Percentiles rank a stretch among this genome's conserved stretches.
Conservation (phyloP, 2,329 filamentous ascomycete genomes). For the Penicillium digitatum region DNA sequence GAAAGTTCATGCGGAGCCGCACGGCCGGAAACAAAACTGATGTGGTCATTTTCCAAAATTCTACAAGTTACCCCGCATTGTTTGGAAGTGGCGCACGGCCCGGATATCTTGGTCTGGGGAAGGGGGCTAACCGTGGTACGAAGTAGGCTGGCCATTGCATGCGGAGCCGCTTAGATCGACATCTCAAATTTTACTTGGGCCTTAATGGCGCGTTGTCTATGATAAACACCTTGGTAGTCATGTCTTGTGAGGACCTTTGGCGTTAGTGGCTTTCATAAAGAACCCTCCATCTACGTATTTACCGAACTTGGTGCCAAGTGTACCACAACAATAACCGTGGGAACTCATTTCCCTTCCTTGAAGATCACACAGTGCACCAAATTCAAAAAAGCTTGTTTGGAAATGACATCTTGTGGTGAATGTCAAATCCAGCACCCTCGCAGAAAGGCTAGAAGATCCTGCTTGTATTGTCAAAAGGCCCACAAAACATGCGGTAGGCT, state of each 20-base stretch:
- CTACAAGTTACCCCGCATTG: not conserved
- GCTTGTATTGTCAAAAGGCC: slow-evolving; percentile 10
- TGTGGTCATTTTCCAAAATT: not conserved
- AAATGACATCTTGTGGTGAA: not conserved
- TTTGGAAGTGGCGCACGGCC: too few relatives aligned
- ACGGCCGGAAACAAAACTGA: not conserved
- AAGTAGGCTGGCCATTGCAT: not conserved
- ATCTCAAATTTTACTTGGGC: not conserved
- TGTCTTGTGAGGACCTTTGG: not conserved
- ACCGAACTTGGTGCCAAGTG: not conserved
- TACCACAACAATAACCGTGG: not conserved
- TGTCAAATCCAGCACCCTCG: not conserved
- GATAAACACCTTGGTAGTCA: not conserved
- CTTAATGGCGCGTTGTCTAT: not conserved
- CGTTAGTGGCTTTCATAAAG: not conserved
- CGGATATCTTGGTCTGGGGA: not conserved
- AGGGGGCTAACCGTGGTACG: not conserved
- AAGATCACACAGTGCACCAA: not conserved
- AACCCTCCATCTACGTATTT: not conserved
- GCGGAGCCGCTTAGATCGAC: slow-evolving; percentile 4
- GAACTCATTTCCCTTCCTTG: not conserved
- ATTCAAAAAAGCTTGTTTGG: not conserved
- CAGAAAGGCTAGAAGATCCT: slow-evolving; percentile 11
- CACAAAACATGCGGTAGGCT: slow-evolving; percentile 16
- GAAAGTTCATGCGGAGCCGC: slow-evolving; percentile 11